Base-by-base conservation (phyloP, 2,329 filamentous ascomycete species). In the Emergomyces africanus region DNA sequence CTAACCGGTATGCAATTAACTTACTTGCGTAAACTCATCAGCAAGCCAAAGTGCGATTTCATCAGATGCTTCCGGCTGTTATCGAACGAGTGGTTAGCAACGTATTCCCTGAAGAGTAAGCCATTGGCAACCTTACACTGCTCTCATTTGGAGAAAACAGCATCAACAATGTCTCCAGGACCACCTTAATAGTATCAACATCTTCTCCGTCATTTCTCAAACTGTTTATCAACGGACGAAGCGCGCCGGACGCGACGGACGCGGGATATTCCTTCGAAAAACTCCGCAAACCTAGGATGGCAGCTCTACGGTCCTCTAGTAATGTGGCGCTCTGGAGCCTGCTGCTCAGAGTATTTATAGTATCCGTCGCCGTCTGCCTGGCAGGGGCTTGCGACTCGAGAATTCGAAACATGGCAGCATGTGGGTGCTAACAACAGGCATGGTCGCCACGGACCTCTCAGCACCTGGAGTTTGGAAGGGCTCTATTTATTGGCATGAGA, bases 231-330 rank as follows among this genome's bases (percentile, higher is more conserved):
- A 99, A 79, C 59, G 88, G 89, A 63, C 92, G 83, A 54, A 99
- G 77, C n/a, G 91, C 89, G 44, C 90, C 91, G 3, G 91, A 96
- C 1, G 95, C 90, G 41, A 99, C 94, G 8, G 91, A 95, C 15
- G 95, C 95, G 42, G 94, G 95, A 67, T 92, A 97, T 62, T 95
- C 86, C 74, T 97, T 97, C 48, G 94, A 90, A 72, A 99, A 97
- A 75, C 91, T 96, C 66, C 95, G 84, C 42, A 99, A 79, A 20
- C 94, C 94, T 35, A 95, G 82, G 54, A 99, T 96, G 51, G 94
- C 91, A 59, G 90, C 91, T 63, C 94, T 86, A 58, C 95, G 87
- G 73, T 99, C 95, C 75, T 99, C 94, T 46, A 99, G 83, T 18
- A 99, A 81, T 0, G 90, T 96, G 50, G 91, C 90, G 65, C 89